A percentile compares a stretch with the other conserved stretches of the same genome.
Evolutionary conservation across 2,329 filamentous ascomycete genomes (phyloP).

Genomic region (Colletotrichum liriopes): DNA sequence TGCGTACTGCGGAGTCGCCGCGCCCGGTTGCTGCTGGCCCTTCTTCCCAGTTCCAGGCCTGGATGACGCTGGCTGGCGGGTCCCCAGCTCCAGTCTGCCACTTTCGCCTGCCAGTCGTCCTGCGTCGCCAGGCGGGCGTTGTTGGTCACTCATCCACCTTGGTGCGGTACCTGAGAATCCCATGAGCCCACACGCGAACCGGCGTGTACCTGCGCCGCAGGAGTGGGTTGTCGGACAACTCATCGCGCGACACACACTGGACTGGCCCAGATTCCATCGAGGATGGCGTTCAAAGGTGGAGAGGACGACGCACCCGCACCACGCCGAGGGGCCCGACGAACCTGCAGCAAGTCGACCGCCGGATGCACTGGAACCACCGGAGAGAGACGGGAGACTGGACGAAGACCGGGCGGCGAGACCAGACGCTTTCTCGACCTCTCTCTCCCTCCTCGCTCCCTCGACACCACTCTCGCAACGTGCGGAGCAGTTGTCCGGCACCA

Average conservation of each 20-base stretch:
- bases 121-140: not conserved
- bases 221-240: conserved; percentile 1
- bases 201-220: conserved; percentile 4
- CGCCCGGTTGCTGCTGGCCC: not conserved
- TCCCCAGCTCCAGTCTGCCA: conserved; percentile 26
- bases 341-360: conserved; percentile 2
- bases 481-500: not conserved
- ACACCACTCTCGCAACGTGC: not conserved
- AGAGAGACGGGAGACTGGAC: conserved; percentile 1
- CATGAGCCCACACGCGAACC: conserved; percentile 5
- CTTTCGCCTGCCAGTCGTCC: not conserved
- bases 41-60: conserved; percentile 19
- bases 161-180: not conserved
- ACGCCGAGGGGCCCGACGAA: conserved; percentile 11
- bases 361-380: conserved; percentile 6
- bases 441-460: not conserved
- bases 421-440: not conserved
- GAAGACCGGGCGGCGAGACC: not conserved
- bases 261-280: not conserved
- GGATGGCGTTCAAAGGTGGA: not conserved
- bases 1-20: conserved; percentile 39
- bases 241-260: not conserved
- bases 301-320: not conserved
- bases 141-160: not conserved
- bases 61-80: conserved; percentile 40